A percentile compares a stretch with the other conserved stretches of the same genome.
Evolutionary conservation across 2,329 filamentous ascomycete species (phyloP).

Genomic region (Trichoderma aggressivum): DNA sequence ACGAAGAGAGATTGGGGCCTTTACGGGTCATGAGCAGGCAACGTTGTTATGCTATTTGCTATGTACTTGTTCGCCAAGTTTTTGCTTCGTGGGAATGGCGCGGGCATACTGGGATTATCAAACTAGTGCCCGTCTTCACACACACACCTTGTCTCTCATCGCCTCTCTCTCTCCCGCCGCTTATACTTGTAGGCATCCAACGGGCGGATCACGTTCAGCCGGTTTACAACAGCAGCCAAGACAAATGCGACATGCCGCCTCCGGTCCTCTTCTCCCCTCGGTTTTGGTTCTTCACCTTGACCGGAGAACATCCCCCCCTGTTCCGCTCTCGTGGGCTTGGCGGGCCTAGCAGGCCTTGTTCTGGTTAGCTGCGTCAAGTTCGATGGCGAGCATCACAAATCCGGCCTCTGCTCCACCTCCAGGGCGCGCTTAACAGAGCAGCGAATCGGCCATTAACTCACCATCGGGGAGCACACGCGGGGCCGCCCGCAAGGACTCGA

Average conservation of each 20-base stretch:
- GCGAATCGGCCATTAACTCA: constrained; percentile 2
- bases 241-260: not conserved
- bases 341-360: not conserved
- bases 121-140: not conserved
- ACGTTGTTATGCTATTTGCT: not conserved
- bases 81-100: not conserved
- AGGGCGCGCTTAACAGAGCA: constrained; percentile 5
- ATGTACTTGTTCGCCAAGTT: not conserved
- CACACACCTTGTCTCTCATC: not conserved
- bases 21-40: not conserved
- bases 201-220: not conserved
- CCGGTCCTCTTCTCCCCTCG: not conserved
- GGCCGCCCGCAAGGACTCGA: not conserved
- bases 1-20: too few species aligned
- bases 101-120: not conserved
- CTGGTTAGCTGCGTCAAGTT: not conserved
- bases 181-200: not conserved
- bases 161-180: not conserved
- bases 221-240: not conserved
- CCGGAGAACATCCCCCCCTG: not conserved
- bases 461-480: constrained; percentile 8
- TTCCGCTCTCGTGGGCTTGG: not conserved
- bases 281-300: not conserved
- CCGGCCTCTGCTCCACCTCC: not conserved
- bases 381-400: not conserved